These are phyloP conservation scores for Spiraea crenata DNA, from an alignment of 331 rosid genomes.

Conservation along the genomic window DNA sequence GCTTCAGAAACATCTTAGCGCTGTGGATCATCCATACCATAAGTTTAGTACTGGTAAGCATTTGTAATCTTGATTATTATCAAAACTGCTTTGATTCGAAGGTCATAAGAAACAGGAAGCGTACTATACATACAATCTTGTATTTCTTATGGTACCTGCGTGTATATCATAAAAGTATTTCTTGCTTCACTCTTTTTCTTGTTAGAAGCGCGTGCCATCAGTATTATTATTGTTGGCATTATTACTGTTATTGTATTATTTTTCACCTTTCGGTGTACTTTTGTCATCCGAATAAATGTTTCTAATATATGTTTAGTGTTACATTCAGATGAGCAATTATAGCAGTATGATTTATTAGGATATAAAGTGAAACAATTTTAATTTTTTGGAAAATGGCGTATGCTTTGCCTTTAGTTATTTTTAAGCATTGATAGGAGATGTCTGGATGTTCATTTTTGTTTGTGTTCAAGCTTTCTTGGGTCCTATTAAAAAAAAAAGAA, in stretches of 20 bases:
- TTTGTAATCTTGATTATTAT: constrained; percentile 20
- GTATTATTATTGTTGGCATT: background rate
- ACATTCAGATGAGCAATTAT: too few relatives aligned
- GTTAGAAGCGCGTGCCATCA: background rate
- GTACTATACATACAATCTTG: background rate
- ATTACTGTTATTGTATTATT: background rate
- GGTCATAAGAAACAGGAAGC: constrained; percentile 3
- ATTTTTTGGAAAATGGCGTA: background rate
- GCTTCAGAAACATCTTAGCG: constrained; percentile 87
- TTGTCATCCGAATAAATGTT: background rate
- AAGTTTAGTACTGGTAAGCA: constrained; percentile 85
- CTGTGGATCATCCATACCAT: constrained; percentile 77
- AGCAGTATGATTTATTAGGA: too few relatives aligned
- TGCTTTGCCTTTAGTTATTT: background rate
- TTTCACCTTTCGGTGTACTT: background rate
- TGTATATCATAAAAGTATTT: background rate
- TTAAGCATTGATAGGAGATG: background rate
- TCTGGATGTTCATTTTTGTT: background rate
- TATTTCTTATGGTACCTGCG: background rate
- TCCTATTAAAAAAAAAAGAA: too few relatives aligned
- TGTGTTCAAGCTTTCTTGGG: background rate
- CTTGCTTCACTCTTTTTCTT: background rate
- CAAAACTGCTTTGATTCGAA: background rate
- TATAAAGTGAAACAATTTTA: background rate
- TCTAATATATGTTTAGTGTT: too few relatives aligned